Base-by-base conservation (phyloP, 495 filamentous ascomycete genomes). In the Lasiosphaeria hispida region DNA sequence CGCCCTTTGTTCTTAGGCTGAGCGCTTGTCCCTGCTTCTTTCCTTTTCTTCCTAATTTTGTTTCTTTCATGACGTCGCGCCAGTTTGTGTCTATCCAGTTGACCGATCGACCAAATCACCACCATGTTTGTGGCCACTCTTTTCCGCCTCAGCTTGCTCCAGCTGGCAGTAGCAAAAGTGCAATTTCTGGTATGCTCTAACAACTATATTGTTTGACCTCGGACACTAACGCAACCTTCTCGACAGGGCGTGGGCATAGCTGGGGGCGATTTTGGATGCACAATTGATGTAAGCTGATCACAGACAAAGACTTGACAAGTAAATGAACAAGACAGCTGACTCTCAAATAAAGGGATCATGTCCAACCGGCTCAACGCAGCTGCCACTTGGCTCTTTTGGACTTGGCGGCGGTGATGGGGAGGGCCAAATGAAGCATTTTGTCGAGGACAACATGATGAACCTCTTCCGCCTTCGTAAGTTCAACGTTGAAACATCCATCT, bases 401-500 rank as follows among this genome's bases (percentile, higher is more conserved):
- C 50, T 66, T 8, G 64, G 63, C 19, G 69, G 69, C 23, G 69
- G 68, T 36, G 74, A 74, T 69, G 74, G 74, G 11, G 61, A 74
- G 10, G 74, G 52, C 19, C 81, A 83, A 60, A 81, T 84, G 72
- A 63, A 68, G n/a, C 78, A 82, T 57, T 82, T 82, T 53, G 70
- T 75, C 57, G 66, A 72, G 23, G 69, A 78, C 40, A 72, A 78
- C 56, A 66, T 71, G 36, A 67, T 83, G 53, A 84, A 84, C 63
- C 65, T 77, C 13, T 75, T 84, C 58, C 77, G 81, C 49, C 71
- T 84, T 40, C 79, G 81, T 69, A 74, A 74, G 68, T 15, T 13
- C 44, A 18, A 11, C 37, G 7, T 38, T 30, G 37, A 18, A n/a
- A n/a, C n/a, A n/a, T n/a, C n/a, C 4, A 11, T 10, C 40, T 13